Conservation (phyloP, 495 filamentous ascomycete genomes). For the Rostrohypoxylon terebratum region DNA sequence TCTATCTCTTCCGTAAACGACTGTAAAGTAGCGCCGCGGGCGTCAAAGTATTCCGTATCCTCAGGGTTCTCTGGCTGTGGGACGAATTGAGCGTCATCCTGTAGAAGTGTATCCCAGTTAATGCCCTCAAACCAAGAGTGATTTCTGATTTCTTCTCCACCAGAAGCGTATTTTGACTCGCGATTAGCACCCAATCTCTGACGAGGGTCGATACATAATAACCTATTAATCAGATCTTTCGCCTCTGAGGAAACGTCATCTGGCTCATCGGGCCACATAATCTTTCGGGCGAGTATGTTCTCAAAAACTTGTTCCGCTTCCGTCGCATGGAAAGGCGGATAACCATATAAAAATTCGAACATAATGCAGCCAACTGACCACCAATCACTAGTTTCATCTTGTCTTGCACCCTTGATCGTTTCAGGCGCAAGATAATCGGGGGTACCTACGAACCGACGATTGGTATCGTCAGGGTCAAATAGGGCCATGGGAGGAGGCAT, state of each 20-base stretch:
- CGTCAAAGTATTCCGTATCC: slow-evolving; percentile 97
- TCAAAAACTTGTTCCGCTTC: slow-evolving; percentile 96
- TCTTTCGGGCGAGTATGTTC: slow-evolving; percentile 89
- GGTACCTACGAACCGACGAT: slow-evolving; percentile 93
- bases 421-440: slow-evolving; percentile 98
- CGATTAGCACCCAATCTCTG: slow-evolving; percentile 86
- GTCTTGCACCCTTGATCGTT: slow-evolving; percentile 92
- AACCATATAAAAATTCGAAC: slow-evolving; percentile 94
- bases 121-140: slow-evolving; percentile 91
- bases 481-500: slow-evolving; percentile 94
- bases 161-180: slow-evolving; percentile 79
- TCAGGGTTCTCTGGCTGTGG: slow-evolving; percentile 92
- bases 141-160: slow-evolving; percentile 87
- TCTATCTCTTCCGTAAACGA: slow-evolving; percentile 93
- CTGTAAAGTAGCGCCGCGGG: slow-evolving; percentile 88
- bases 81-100: slow-evolving; percentile 96
- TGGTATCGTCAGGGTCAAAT: slow-evolving; percentile 94
- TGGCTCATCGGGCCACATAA: slow-evolving; percentile 86
- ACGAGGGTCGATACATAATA: slow-evolving; percentile 84
- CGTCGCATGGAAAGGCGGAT: slow-evolving; percentile 89
- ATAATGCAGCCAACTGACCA: slow-evolving; percentile 98
- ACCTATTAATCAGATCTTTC: slow-evolving; percentile 89
- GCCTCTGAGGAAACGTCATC: slow-evolving; percentile 82
- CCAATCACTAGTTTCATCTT: slow-evolving; percentile 99
- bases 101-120: slow-evolving; percentile 89